Percentiles rank a stretch among this genome's conserved stretches.
Conservation (phyloP, 2,329 filamentous ascomycete genomes). For the Lanzia echinophila region DNA sequence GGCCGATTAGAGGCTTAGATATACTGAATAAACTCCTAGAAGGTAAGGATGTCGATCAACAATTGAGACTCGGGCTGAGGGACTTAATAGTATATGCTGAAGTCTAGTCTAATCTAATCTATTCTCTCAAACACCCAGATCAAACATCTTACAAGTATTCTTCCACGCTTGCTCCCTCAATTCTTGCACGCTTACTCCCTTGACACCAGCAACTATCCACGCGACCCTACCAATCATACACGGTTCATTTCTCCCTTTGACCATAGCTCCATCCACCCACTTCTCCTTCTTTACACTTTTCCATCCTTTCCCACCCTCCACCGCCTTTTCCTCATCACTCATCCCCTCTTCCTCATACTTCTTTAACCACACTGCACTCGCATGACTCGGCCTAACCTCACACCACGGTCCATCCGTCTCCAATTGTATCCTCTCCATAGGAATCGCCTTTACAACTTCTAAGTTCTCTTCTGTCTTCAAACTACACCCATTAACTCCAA, state of each 20-base stretch:
- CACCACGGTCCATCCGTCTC: slow-evolving; percentile 99
- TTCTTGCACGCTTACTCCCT: slow-evolving; percentile 70
- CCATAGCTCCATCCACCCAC: slow-evolving; percentile 79
- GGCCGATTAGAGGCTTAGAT: too few species aligned
- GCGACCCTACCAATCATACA: slow-evolving; percentile 81
- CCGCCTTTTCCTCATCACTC: neutral
- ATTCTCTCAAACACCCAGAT: slow-evolving; percentile 45
- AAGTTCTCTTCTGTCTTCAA: slow-evolving; percentile 93
- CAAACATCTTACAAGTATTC: slow-evolving; percentile 77
- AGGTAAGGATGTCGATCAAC: too few species aligned
- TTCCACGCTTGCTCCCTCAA: slow-evolving; percentile 81
- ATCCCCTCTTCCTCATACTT: slow-evolving; percentile 21
- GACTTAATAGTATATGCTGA: too few species aligned
- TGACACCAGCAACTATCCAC: slow-evolving; percentile 81
- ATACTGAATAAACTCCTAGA: too few species aligned
- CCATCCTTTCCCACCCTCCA: slow-evolving; percentile 42
- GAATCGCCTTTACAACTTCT: slow-evolving; percentile 72
- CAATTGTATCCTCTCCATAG: slow-evolving; percentile 75
- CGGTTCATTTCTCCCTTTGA: slow-evolving; percentile 93
- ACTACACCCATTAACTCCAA: slow-evolving; percentile 95
- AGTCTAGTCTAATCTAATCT: neutral
- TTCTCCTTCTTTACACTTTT: slow-evolving; percentile 94
- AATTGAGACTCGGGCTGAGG: too few species aligned
- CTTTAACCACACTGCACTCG: slow-evolving; percentile 43
- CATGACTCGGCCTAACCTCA: slow-evolving; percentile 84